These are phyloP conservation scores for Chlorella sorokiniana DNA, from an alignment of 139 green algal genomes.

Conservation along the genomic window DNA sequence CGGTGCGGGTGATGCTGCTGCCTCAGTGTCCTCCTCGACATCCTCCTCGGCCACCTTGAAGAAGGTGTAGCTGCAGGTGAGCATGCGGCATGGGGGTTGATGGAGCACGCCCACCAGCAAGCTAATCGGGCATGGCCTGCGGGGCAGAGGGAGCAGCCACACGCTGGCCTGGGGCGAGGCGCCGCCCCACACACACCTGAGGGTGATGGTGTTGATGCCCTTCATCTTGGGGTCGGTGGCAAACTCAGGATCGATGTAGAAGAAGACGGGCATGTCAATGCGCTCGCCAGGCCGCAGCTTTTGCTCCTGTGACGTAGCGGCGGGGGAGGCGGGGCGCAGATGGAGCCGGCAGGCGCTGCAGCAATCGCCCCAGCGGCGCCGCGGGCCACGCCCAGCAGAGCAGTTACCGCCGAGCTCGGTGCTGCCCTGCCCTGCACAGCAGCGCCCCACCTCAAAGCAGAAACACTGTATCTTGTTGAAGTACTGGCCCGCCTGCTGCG, in stretches of 20 bases:
- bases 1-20: background rate
- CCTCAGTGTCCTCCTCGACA: background rate
- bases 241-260: constrained; percentile 98
- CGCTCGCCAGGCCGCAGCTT: constrained; percentile 81
- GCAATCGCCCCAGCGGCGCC: background rate
- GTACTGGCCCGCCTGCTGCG: constrained; percentile 86
- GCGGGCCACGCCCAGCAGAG: background rate
- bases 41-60: constrained; percentile 65
- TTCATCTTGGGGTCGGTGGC: constrained; percentile 86
- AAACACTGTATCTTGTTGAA: constrained; percentile 99
- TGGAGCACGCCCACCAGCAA: too few relatives aligned
- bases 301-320: constrained; percentile 78
- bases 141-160: too few relatives aligned
- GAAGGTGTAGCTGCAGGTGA: constrained; percentile 85
- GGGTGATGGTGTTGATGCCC: constrained; percentile 84
- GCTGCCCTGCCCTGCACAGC: background rate
- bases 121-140: too few relatives aligned
- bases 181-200: constrained; percentile 52
- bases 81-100: background rate
- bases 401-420: too few relatives aligned
- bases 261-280: constrained; percentile 99
- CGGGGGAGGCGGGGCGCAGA: background rate
- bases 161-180: too few relatives aligned
- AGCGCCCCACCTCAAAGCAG: constrained; percentile 77
- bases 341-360: background rate